A percentile compares a stretch with the other conserved stretches of the same genome.
These are phyloP conservation scores for Meredithiella fracta DNA, from an alignment of 2,329 filamentous ascomycete genomes.

Conservation along the genomic window DNA sequence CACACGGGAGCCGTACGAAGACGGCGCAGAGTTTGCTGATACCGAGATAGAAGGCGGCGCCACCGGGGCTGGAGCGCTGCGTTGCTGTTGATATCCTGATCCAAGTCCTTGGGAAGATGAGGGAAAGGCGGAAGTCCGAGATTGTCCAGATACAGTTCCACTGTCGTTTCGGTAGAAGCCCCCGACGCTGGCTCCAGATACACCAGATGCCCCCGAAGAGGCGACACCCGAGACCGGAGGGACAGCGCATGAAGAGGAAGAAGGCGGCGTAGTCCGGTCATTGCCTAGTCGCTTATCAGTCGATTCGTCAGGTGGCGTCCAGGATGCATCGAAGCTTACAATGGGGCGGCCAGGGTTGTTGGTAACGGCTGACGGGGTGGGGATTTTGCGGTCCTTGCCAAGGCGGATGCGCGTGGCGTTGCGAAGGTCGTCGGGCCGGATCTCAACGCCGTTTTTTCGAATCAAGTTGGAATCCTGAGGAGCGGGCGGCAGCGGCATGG, in stretches of 20 bases:
- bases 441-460: conserved; percentile 59
- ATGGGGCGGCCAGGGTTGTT: conserved; percentile 81
- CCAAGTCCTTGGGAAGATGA: conserved; percentile 2
- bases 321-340: conserved; percentile 85
- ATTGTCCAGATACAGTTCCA: conserved; percentile 5
- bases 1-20: conserved; percentile 5
- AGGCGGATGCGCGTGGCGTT: conserved; percentile 79
- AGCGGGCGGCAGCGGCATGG: conserved; percentile 1
- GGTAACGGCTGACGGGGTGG: conserved; percentile 79
- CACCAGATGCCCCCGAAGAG: not conserved
- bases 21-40: conserved; percentile 30
- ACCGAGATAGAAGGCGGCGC: conserved; percentile 38
- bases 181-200: conserved; percentile 3
- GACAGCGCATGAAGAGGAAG: conserved; percentile 4
- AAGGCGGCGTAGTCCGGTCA: conserved; percentile 13
- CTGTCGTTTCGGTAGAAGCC: conserved; percentile 6
- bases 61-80: conserved; percentile 17
- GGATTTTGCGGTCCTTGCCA: conserved; percentile 64
- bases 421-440: conserved; percentile 74
- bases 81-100: conserved; percentile 1
- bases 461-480: not conserved
- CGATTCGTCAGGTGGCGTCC: conserved; percentile 54
- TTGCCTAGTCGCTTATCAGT: conserved; percentile 44
- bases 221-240: not conserved
- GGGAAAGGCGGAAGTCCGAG: conserved; percentile 3